Percentiles rank a stretch among this genome's conserved stretches.
phyloP scores from a whole-genome alignment of 495 filamentous ascomycete species.

The Penicillium psychrofluorescens region DNA sequence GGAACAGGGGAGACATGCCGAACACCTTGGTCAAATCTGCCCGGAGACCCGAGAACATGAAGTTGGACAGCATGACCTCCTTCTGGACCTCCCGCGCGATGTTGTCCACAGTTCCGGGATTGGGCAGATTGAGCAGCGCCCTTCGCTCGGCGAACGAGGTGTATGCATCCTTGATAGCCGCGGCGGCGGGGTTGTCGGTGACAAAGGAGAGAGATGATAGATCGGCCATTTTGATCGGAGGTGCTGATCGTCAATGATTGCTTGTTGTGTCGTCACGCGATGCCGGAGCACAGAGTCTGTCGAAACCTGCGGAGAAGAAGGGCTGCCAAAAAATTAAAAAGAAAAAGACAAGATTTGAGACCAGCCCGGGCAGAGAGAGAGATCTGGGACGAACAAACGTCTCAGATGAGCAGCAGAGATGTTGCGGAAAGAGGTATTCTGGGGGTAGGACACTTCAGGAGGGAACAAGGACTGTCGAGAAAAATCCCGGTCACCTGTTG shows the following conservation, averaged over 20 bases:
- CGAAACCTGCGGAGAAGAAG: slow-evolving; percentile 11
- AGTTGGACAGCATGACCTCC: slow-evolving; percentile 89
- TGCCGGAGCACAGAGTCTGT: slow-evolving; percentile 4
- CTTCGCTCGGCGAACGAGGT: slow-evolving; percentile 76
- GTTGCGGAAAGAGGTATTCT: slow-evolving; percentile 11
- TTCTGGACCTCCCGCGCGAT: slow-evolving; percentile 88
- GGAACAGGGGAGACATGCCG: slow-evolving; percentile 87
- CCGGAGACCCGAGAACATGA: slow-evolving; percentile 89
- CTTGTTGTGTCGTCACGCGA: slow-evolving; percentile 21
- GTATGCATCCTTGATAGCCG: slow-evolving; percentile 69
- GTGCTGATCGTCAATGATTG: slow-evolving; percentile 8
- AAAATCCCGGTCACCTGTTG: slow-evolving; percentile 28
- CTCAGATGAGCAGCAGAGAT: slow-evolving; percentile 5
- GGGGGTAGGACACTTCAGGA: slow-evolving; percentile 7
- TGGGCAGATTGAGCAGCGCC: slow-evolving; percentile 77
- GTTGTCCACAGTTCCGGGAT: slow-evolving; percentile 88
- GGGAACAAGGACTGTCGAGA: slow-evolving; percentile 18
- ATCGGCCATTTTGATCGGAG: slow-evolving; percentile 33
- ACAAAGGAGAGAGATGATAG: slow-evolving; percentile 58
- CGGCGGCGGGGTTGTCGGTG: slow-evolving; percentile 62
- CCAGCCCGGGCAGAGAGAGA: slow-evolving; percentile 15
- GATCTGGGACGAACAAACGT: slow-evolving; percentile 22
- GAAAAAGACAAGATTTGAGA: slow-evolving; percentile 20
- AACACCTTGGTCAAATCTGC: slow-evolving; percentile 95
- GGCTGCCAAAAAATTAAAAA: slow-evolving; percentile 10